Evolutionary conservation across 2,329 filamentous ascomycete species (phyloP), one percentile per base, ranked within the genome.

Genomic region (Pseudogymnoascus sp.): DNA sequence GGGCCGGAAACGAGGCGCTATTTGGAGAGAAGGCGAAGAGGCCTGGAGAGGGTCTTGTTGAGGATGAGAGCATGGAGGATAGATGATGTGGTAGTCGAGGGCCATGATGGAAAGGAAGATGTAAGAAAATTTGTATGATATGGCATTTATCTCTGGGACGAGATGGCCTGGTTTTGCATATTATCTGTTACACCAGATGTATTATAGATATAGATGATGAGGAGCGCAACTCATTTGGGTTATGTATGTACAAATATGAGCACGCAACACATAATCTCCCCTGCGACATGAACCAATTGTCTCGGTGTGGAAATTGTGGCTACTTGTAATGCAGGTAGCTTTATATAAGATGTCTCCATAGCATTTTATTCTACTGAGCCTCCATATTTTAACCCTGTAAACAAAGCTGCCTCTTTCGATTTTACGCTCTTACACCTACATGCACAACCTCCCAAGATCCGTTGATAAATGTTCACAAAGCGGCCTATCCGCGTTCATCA

Each of bases 21-120:
- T 66, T 68, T 59, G 62, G 64, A 15, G 58, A 66, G 48, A 59
- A 61, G 17, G 62, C 63, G 48, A 65, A 68, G 64, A 69, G 67
- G 38, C 29, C 31, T 1, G 61, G 51, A 60, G 48, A 62, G 44
- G 58, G 58, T 17, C 33, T 59, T 17, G 38, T 59, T n/a, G 58
- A 59, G 33, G 58, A 59, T n/a, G 58, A 59, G 29, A 55, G 48
- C 29, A 55, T 55, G 48, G 48, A 55, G 48, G 48, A 55, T 15
- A 55, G 7, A 21, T 55, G 29, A 55, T 17, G 29, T 7, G 48
- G n/a, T 55, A 17, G 27, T 33, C 5, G 29, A 55, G 12, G 48
- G 29, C n/a, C 15, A 17, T 55, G 29, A 15, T 33, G 29, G n/a
- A 15, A 15, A 13, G 48, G 29, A 33, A 35, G 48, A 55, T 55